Conservation (phyloP, 176 grass and related monocot species). For the Pharus latifolius region DNA sequence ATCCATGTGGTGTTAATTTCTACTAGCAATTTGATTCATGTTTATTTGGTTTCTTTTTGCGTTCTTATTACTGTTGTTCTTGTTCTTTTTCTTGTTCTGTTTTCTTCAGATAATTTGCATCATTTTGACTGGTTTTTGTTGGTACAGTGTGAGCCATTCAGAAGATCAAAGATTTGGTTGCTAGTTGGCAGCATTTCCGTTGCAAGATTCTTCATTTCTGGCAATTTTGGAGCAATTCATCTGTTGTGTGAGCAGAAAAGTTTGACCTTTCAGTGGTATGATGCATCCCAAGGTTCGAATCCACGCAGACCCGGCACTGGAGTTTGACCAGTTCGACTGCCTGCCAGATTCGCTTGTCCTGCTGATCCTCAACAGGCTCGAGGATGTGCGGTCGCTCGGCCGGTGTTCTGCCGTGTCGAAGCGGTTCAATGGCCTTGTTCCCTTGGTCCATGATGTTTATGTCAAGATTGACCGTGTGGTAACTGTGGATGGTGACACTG, state of each 20-base stretch:
- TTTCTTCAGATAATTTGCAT: conserved; percentile 16
- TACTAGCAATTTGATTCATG: background rate
- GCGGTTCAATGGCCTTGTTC: conserved; percentile 50
- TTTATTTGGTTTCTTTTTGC: background rate
- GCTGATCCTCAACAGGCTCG: conserved; percentile 79
- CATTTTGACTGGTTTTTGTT: background rate
- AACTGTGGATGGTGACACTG: conserved; percentile 49
- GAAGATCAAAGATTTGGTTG: background rate
- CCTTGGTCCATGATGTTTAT: conserved; percentile 59
- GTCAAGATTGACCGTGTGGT: conserved; percentile 84
- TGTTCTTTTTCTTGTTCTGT: background rate
- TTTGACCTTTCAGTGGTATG: background rate
- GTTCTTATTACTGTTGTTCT: background rate
- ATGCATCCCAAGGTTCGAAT: conserved; percentile 78
- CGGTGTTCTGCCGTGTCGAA: conserved; percentile 72
- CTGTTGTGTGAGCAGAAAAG: background rate
- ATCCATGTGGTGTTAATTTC: background rate
- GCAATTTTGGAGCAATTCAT: background rate
- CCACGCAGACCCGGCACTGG: conserved; percentile 51
- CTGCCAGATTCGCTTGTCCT: conserved; percentile 77
- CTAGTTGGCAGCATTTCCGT: background rate
- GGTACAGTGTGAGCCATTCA: background rate
- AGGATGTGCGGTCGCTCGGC: conserved; percentile 74
- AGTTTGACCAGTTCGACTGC: conserved; percentile 61
- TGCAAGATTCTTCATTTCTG: background rate